These are phyloP conservation scores for Cyberlindnera bimundalis DNA, from an alignment of 805 yeast genomes.

Conservation along the genomic window DNA sequence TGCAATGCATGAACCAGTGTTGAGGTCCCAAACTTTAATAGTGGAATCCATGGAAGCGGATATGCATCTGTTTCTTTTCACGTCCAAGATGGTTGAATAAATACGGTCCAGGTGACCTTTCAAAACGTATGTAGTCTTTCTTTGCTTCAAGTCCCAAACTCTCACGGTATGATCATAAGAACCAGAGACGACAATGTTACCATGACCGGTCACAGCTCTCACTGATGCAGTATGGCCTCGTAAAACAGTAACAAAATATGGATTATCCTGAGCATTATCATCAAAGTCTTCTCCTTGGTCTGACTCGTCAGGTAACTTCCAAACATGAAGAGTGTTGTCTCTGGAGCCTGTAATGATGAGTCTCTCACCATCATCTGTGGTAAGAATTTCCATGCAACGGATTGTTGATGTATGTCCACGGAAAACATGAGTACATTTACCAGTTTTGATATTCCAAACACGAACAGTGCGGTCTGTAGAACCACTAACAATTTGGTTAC, in stretches of 20 bases:
- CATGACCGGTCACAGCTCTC: slow-evolving; percentile 83
- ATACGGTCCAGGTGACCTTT: slow-evolving; percentile 85
- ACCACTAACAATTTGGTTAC: slow-evolving; percentile 84
- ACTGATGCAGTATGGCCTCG: slow-evolving; percentile 80
- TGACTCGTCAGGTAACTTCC: slow-evolving; percentile 65
- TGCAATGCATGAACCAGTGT: slow-evolving; percentile 64
- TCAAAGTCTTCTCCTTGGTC: slow-evolving; percentile 31
- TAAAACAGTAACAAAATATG: slow-evolving; percentile 64
- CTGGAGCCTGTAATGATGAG: slow-evolving; percentile 84
- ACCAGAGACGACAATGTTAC: slow-evolving; percentile 80
- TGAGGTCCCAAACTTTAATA: slow-evolving; percentile 86
- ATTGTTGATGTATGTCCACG: slow-evolving; percentile 92
- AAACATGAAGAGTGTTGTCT: slow-evolving; percentile 77
- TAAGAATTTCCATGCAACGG: slow-evolving; percentile 81
- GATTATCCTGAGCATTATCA: slow-evolving; percentile 38
- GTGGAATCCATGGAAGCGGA: slow-evolving; percentile 91
- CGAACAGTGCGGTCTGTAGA: slow-evolving; percentile 93
- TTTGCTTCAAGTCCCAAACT: slow-evolving; percentile 85
- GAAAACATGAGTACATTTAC: slow-evolving; percentile 86
- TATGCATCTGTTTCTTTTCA: slow-evolving; percentile 70
- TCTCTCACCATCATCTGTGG: slow-evolving; percentile 66
- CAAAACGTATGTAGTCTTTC: slow-evolving; percentile 67
- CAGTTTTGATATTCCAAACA: slow-evolving; percentile 85
- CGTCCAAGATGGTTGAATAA: slow-evolving; percentile 83
- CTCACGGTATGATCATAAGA: slow-evolving; percentile 87